These are phyloP conservation scores for Blastocystis sp. DNA, from an alignment of 352 stramenopile species.

Conservation along the genomic window DNA sequence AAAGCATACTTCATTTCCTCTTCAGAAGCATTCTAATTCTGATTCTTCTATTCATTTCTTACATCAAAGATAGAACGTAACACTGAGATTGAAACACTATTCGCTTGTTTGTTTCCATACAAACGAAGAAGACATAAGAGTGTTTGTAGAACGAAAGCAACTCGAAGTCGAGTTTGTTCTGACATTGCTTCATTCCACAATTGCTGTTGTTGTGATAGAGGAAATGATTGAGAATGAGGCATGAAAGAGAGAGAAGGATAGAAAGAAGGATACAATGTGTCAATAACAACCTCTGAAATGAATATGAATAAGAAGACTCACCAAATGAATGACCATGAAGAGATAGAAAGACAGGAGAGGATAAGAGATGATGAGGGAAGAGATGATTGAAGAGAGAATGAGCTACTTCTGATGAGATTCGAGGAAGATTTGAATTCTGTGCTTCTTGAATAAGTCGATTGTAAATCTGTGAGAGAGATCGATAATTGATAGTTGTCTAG, in stretches of 20 bases:
- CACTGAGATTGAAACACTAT: not conserved
- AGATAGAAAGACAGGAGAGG: not conserved
- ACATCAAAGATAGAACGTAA: not conserved
- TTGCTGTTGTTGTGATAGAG: not conserved
- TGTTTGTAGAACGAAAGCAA: not conserved
- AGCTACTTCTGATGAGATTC: not conserved
- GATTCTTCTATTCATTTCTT: not conserved
- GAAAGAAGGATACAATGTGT: conserved; percentile 17
- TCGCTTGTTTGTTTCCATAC: not conserved
- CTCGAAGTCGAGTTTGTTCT: not conserved
- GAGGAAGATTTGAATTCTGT: too few species aligned
- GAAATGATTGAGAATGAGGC: not conserved
- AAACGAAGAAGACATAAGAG: conserved; percentile 17
- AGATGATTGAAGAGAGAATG: not conserved
- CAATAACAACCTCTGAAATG: not conserved
- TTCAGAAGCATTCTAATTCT: not conserved
- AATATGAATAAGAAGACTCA: too few species aligned
- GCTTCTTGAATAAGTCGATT: too few species aligned
- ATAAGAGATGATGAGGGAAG: not conserved
- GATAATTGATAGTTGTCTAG: too few species aligned
- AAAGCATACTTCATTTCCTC: conserved; percentile 12
- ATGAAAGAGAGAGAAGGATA: not conserved
- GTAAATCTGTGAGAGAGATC: not conserved
- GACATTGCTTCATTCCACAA: not conserved
- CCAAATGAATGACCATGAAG: not conserved